These are phyloP conservation scores for Alternaria sp. DNA, from an alignment of 2,329 filamentous ascomycete genomes.

Conservation along the genomic window DNA sequence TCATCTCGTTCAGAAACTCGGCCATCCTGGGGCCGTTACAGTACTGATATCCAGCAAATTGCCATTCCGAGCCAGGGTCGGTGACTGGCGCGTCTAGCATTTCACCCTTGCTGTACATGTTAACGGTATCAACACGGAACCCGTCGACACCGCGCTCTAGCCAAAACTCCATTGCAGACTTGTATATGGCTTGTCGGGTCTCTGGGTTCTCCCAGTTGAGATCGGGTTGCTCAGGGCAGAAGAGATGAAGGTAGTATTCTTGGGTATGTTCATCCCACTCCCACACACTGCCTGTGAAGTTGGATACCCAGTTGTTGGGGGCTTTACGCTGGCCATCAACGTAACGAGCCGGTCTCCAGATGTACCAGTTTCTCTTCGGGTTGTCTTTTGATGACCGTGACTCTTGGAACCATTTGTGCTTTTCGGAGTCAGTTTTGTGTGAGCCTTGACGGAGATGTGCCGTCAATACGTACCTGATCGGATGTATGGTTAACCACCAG, in stretches of 20 bases:
- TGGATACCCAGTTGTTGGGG: conserved; percentile 77
- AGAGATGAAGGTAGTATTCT: conserved; percentile 80
- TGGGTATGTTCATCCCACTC: conserved; percentile 73
- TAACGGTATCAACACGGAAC: conserved; percentile 53
- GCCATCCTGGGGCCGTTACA: conserved; percentile 74
- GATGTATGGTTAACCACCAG: conserved; percentile 55
- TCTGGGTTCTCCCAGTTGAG: conserved; percentile 83
- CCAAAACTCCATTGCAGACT: conserved; percentile 78
- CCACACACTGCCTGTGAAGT: conserved; percentile 71
- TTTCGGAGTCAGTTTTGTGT: conserved; percentile 13
- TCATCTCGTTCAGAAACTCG: conserved; percentile 73
- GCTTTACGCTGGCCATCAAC: conserved; percentile 68
- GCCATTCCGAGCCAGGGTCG: conserved; percentile 44
- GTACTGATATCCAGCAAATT: conserved; percentile 59
- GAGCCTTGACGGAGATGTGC: neutral
- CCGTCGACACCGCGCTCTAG: conserved; percentile 71
- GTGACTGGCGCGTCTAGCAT: conserved; percentile 48
- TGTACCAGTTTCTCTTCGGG: conserved; percentile 65
- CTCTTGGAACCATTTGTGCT: conserved; percentile 67
- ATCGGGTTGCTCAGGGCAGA: conserved; percentile 78
- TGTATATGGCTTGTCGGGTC: conserved; percentile 73
- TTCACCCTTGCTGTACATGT: conserved; percentile 50
- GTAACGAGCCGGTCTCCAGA: conserved; percentile 60
- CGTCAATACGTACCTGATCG: conserved; percentile 36
- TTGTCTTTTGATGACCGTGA: conserved; percentile 60